Conservation (phyloP, 208 protist genomes). For the Leishmania lainsoni region DNA sequence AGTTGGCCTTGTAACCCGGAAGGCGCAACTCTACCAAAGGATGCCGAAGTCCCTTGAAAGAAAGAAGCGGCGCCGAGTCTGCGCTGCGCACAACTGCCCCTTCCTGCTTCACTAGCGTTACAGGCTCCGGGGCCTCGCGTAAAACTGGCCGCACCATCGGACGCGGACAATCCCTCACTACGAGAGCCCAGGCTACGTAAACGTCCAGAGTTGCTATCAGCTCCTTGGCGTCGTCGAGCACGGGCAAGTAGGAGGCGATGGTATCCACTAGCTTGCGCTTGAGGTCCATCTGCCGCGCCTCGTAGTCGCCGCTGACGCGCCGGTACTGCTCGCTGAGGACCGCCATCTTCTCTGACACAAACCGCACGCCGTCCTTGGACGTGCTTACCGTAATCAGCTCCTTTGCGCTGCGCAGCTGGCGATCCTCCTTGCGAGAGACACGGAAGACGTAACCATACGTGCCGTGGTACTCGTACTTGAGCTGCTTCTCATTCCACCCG, state of each 20-base stretch:
- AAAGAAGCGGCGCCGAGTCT: slow-evolving; percentile 35
- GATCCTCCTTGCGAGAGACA: slow-evolving; percentile 92
- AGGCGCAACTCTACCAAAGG: slow-evolving; percentile 89
- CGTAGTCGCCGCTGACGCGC: slow-evolving; percentile 74
- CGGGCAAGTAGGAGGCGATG: slow-evolving; percentile 93
- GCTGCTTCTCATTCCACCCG: slow-evolving; percentile 87
- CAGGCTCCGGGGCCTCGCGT: slow-evolving; percentile 1
- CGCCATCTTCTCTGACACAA: slow-evolving; percentile 87
- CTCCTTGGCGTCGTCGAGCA: slow-evolving; percentile 94
- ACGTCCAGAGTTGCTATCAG: slow-evolving; percentile 96
- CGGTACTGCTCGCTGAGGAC: slow-evolving; percentile 85
- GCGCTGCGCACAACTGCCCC: not conserved
- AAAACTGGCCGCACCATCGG: slow-evolving; percentile 93
- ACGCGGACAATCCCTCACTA: slow-evolving; percentile 83
- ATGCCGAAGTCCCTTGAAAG: slow-evolving; percentile 80
- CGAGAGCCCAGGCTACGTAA: slow-evolving; percentile 89
- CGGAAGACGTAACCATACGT: slow-evolving; percentile 92
- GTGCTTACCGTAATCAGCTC: slow-evolving; percentile 85
- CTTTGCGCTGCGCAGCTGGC: slow-evolving; percentile 79
- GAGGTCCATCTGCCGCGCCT: slow-evolving; percentile 79
- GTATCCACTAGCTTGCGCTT: slow-evolving; percentile 93
- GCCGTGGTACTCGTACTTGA: slow-evolving; percentile 91
- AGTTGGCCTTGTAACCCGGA: slow-evolving; percentile 80
- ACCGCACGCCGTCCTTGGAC: slow-evolving; percentile 95
- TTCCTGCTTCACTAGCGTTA: slow-evolving; percentile 20